Evolutionary conservation across 352 stramenopile species (phyloP).

Genomic region (Peronospora destructor): DNA sequence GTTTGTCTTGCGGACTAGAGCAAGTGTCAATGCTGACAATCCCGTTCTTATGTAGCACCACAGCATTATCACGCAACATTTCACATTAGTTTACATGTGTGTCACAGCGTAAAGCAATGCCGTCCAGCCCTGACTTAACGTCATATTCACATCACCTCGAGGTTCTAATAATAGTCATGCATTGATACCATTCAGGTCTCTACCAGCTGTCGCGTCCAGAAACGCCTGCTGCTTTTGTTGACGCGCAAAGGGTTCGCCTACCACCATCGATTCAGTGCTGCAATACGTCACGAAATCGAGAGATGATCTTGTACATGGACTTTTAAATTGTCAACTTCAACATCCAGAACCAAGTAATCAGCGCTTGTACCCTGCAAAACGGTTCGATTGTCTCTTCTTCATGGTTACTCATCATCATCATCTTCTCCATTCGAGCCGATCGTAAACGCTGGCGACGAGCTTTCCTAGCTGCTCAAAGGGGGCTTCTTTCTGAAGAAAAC

Average conservation of each 20-base stretch:
- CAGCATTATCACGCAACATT: not conserved
- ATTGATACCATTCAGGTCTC: constrained; percentile 35
- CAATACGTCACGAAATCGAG: constrained; percentile 5
- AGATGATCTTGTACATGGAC: not conserved
- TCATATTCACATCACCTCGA: constrained; percentile 44
- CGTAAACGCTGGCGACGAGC: constrained; percentile 35
- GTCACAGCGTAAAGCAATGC: constrained; percentile 62
- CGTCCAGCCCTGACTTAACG: constrained; percentile 56
- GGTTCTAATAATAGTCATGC: constrained; percentile 28
- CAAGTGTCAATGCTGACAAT: constrained; percentile 50
- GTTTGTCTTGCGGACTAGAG: constrained; percentile 40
- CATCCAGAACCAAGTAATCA: not conserved
- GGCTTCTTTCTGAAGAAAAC: constrained; percentile 16
- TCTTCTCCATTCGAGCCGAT: constrained; percentile 41
- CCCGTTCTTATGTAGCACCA: constrained; percentile 26
- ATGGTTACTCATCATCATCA: constrained; percentile 19
- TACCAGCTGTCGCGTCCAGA: constrained; percentile 40
- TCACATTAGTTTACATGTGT: constrained; percentile 6
- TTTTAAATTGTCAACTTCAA: constrained; percentile 2
- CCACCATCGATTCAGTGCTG: not conserved
- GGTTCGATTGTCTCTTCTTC: not conserved
- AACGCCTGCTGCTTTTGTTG: constrained; percentile 29
- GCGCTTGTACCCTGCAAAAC: no score
- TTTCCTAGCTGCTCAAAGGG: constrained; percentile 20
- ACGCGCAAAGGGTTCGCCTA: not conserved